Evolutionary conservation across 2,329 filamentous ascomycete genomes (phyloP), one percentile per base, ranked within the genome.

Genomic region (Pseudogymnoascus pannorum): DNA sequence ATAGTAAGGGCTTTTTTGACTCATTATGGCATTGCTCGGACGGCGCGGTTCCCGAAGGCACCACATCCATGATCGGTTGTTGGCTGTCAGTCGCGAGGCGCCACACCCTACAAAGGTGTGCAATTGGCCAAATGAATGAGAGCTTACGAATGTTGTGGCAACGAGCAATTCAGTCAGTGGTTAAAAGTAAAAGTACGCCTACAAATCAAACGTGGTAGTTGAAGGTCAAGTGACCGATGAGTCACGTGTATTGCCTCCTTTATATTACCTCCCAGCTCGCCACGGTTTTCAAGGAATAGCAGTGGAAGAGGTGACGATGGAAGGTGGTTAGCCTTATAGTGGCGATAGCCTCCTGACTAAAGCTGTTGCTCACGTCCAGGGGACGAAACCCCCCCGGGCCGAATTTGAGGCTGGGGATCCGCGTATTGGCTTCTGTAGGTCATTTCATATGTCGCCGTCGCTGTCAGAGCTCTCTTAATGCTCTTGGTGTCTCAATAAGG

Each of bases 1-100:
- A 35, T 64, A 65, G 9, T 67, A 65, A 9, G 61, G 66, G 22
- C 62, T 44, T 57, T 68, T 65, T 7, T 60, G 59, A 9, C 64
- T 65, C 26, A 68, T 57, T 54, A 54, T 54, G 26, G 48, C 48
- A 54, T 54, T 31, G n/a, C 4, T 54, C 48, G 26, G 48, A 12
- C 48, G 24, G 24, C 24, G n/a, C 24, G 48, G 48, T 54, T 18
- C 8, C 24, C 48, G n/a, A 31, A 18, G 24, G 16, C 48, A 54
- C 24, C 48, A 31, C 48, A 31, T 12, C 48, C 16, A 31, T n/a
- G 16, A 26, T 18, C 24, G 24, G 48, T 14, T 48, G 22, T 48
- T 48, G 14, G 12, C 12, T 24, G n/a, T 18, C 4, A n/a, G 4
- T 9, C n/a, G n/a, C 24, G 24, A 54, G n/a, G 48, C 48, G 48